Conservation (phyloP, 2,329 filamentous ascomycete genomes). For the Aspergillaceae sp. region DNA sequence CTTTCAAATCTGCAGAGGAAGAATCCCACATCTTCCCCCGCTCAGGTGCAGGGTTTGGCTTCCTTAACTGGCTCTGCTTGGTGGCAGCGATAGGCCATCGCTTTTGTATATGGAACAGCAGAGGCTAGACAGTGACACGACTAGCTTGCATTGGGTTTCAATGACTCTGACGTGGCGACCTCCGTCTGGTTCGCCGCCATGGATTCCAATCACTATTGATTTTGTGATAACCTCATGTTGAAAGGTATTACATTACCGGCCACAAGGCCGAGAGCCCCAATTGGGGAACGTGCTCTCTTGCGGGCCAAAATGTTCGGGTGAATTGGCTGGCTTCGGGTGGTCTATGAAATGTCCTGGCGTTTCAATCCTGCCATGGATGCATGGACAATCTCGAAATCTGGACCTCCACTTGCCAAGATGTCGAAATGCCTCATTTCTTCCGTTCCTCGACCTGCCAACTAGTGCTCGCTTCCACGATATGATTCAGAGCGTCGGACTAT, state of each 20-base stretch:
- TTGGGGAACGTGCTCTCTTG: background rate
- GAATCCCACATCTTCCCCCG: constrained; percentile 30
- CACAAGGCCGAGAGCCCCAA: background rate
- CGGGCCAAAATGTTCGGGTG: no score
- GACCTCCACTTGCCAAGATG: constrained; percentile 11
- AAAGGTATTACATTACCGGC: constrained; percentile 1
- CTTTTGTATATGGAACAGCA: constrained; percentile 22
- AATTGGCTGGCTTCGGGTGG: background rate
- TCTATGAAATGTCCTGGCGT: constrained; percentile 1
- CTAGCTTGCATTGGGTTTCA: no score
- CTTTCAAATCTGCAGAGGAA: constrained; percentile 31
- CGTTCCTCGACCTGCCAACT: constrained; percentile 3
- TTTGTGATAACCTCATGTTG: constrained; percentile 2
- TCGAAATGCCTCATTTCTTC: background rate
- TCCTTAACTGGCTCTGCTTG: constrained; percentile 18
- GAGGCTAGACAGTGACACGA: constrained; percentile 25
- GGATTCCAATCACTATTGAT: constrained; percentile 7
- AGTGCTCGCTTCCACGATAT: constrained; percentile 5
- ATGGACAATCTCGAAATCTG: constrained; percentile 3
- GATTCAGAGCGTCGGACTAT: constrained; percentile 15
- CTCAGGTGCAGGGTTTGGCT: constrained; percentile 29
- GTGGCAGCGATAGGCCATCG: constrained; percentile 24
- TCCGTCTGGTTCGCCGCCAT: constrained; percentile 24
- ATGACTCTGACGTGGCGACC: constrained; percentile 31
- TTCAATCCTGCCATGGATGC: constrained; percentile 4